Evolutionary conservation across 257 asterid genomes (phyloP), one percentile per base, ranked within the genome.

Genomic region (Rhazya stricta): DNA sequence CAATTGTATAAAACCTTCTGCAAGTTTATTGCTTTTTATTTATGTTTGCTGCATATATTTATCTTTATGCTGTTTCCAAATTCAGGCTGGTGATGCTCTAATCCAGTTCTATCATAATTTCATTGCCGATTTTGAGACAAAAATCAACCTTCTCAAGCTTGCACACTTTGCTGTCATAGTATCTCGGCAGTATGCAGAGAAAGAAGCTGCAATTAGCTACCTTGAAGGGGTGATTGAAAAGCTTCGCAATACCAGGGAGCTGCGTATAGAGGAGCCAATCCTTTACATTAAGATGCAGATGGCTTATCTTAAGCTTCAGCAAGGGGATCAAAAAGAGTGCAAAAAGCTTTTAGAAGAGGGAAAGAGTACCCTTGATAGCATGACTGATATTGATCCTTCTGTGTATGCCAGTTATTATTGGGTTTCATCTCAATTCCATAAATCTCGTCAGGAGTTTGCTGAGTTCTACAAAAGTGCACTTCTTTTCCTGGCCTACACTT

Each of bases 341-440:
- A 95, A 95, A 83, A 89, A 89, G 19, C 93, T 89, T 79, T 76
- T 95, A 58, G 96, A 91, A 1, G 97, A 91, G 78, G 99, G 99
- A 65, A 95, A 92, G 88, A 86, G 89, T 75, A 88, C 98, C 41
- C 90, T 95, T 71, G 96, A 92, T 82, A 91, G 96, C 86, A 91
- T 95, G 97, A 95, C 99, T 27, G 99, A 91, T 79, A 91, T 95
- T 78, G 99, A 92, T 86, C 99, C 99, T 39, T 84, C 98, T 42
- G 99, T 92, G 65, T 89, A 92, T 86, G 96, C 99, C 74, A 91
- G 87, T 84, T 91, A 82, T 79, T 95, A 92, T 77, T 95, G 99
- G 99, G 89, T 91, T 72, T 87, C 98, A 54, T 92, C 99, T 41
- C 97, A 95, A 81, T 90, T 87, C 76, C 89, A 91, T 74, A 95